Percentiles rank a stretch among this genome's conserved stretches.
phyloP scores from a whole-genome alignment of 148 eudicot genomes.

The Gaultheria prostrata region DNA sequence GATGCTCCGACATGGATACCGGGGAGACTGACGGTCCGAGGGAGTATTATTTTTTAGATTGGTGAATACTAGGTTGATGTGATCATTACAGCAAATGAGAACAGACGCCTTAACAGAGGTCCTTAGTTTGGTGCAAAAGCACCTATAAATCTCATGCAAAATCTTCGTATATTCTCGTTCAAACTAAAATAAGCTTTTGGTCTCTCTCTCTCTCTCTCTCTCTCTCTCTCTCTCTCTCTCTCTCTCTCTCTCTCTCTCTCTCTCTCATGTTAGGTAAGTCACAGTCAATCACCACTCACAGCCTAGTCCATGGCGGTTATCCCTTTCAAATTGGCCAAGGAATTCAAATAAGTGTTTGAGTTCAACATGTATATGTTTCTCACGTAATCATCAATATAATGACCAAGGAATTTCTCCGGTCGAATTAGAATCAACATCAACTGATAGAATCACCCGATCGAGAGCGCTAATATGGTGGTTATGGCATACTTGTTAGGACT shows the following conservation, averaged over 20 bases:
- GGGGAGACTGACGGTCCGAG: too few relatives aligned
- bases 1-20: too few relatives aligned
- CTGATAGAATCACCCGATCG: too few relatives aligned
- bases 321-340: neutral
- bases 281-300: neutral
- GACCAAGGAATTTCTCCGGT: neutral
- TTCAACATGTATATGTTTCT: neutral
- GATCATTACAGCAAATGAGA: neutral
- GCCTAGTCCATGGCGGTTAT: neutral
- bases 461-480: too few relatives aligned
- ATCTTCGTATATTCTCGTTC: neutral
- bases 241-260: neutral
- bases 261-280: neutral
- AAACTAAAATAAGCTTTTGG: neutral
- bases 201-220: constrained; percentile 13
- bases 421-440: too few relatives aligned
- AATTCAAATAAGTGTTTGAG: neutral
- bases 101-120: neutral
- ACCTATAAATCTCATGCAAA: constrained; percentile 13
- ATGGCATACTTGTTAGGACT: too few relatives aligned
- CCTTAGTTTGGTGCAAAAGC: constrained; percentile 19
- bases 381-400: neutral
- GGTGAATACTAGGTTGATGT: neutral
- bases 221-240: neutral
- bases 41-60: too few relatives aligned